These are phyloP conservation scores for Venturia oleaginea DNA, from an alignment of 2,329 filamentous ascomycete species.

Conservation along the genomic window DNA sequence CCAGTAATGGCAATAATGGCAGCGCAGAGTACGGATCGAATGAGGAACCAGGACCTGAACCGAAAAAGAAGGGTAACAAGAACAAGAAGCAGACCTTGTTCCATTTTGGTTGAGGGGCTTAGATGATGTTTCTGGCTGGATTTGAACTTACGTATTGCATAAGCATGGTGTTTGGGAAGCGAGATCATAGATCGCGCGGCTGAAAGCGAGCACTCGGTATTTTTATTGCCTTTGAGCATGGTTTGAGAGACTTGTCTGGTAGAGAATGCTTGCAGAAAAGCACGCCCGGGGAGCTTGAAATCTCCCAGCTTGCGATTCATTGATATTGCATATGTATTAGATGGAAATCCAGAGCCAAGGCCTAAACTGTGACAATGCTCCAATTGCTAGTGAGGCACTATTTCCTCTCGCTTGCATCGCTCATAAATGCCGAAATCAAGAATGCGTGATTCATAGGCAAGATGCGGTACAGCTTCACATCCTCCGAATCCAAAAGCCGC, in stretches of 20 bases:
- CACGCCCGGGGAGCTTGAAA: too few species aligned
- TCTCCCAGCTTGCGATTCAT: too few species aligned
- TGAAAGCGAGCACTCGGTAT: not conserved
- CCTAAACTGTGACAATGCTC: too few species aligned
- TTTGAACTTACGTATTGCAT: not conserved
- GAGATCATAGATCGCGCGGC: not conserved
- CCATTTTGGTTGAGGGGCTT: conserved; percentile 33
- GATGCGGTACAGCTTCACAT: too few species aligned
- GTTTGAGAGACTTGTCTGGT: not conserved
- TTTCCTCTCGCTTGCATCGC: too few species aligned
- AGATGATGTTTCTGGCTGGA: conserved; percentile 5
- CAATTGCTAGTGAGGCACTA: too few species aligned
- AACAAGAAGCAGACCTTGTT: conserved; percentile 43
- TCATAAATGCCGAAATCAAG: too few species aligned
- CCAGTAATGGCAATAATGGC: not conserved
- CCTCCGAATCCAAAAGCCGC: too few species aligned
- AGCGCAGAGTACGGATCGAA: conserved; percentile 13
- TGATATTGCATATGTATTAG: too few species aligned
- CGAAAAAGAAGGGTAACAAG: conserved; percentile 40
- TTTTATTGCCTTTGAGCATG: not conserved
- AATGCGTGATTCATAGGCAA: too few species aligned
- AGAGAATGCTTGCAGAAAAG: too few species aligned
- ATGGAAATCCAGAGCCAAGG: too few species aligned
- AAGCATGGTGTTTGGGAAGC: not conserved
- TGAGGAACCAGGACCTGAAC: conserved; percentile 17